Evolutionary conservation across 2,329 filamentous ascomycete species (phyloP), one percentile per base, ranked within the genome.

Genomic region (Penicillium hesseltinei): DNA sequence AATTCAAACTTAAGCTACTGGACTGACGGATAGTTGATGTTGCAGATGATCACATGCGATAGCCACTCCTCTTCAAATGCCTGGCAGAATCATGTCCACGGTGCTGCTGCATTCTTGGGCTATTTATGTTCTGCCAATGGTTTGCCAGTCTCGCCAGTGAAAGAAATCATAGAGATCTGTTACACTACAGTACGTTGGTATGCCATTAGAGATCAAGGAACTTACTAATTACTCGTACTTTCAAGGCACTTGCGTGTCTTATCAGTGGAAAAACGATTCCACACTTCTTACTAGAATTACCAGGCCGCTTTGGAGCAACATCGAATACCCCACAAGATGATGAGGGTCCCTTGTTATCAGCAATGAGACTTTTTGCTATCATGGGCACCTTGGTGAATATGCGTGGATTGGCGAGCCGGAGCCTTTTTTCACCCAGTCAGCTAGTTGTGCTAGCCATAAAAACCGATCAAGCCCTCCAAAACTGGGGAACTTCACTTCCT

Each of bases 11-110:
- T 29, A 4, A 21, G 5, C 11, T 15, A 29, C n/a, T 6, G 17
- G 19, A 35, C 39, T 49, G 15, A 49, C 46, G 6, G 15, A 27
- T 25, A 11, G 15, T 27, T 25, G 33, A 29, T 15, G 17, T 21
- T 44, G 3, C 31, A 56, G 53, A 43, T 51, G 23, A 51, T 56
- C 17, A 56, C 53, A 9, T 56, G 53, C 15, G 53, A 56, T 36
- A 56, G 6, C 4, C n/a, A 25, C n/a, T 44, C 38, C 9, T 19
- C n/a, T n/a, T 21, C 39, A 5, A 5, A 43, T 43, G 11, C 45
- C 25, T 56, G 53, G 46, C 38, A 35, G 17, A 56, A 50, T 6
- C 53, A 56, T 56, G 21, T 56, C 4, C 23, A 51, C 9, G 53
- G 53, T 1, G 45, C 53, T 17, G 39, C 45, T 21, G 46, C 53